A percentile compares a stretch with the other conserved stretches of the same genome.
These are phyloP conservation scores for Atalantia buxifolia DNA, from an alignment of 345 rosid genomes.

Conservation along the genomic window DNA sequence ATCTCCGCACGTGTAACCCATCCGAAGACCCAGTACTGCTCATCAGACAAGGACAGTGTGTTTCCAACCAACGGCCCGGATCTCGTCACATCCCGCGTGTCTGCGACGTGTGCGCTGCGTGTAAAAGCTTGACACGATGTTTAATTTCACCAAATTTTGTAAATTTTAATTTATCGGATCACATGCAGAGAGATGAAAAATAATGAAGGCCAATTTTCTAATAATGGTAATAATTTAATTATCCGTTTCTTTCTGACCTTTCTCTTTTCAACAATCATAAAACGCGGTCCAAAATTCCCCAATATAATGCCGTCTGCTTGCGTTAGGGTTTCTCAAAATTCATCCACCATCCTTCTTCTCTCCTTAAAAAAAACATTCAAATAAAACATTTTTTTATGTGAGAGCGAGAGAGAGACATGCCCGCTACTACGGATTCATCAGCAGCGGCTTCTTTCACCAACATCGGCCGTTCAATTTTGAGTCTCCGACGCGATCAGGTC, in stretches of 20 bases:
- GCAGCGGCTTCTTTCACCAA: constrained; percentile 1
- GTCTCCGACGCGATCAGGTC: constrained; percentile 47
- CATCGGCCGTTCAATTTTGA: constrained; percentile 43
- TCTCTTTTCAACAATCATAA: constrained; percentile 14
- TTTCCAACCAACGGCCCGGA: constrained; percentile 14
- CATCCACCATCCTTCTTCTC: not conserved
- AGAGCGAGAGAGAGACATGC: constrained; percentile 41
- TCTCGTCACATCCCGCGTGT: not conserved
- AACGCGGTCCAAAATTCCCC: constrained; percentile 34
- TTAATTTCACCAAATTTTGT: too few species aligned
- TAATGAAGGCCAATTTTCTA: not conserved
- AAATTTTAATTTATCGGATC: not conserved
- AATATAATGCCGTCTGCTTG: constrained; percentile 16
- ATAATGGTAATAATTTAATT: constrained; percentile 3
- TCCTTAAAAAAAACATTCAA: not conserved
- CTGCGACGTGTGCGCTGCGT: constrained; percentile 13
- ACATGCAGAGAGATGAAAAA: not conserved
- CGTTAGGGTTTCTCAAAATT: constrained; percentile 24
- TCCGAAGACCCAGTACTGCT: not conserved
- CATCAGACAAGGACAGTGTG: not conserved
- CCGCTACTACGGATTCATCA: constrained; percentile 47
- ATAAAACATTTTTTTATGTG: not conserved
- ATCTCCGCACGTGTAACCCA: not conserved
- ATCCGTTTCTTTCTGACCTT: not conserved
- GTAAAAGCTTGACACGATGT: not conserved